These are phyloP conservation scores for Nakaseomyces sp. DNA, from an alignment of 1,139 yeast genomes.

Conservation along the genomic window DNA sequence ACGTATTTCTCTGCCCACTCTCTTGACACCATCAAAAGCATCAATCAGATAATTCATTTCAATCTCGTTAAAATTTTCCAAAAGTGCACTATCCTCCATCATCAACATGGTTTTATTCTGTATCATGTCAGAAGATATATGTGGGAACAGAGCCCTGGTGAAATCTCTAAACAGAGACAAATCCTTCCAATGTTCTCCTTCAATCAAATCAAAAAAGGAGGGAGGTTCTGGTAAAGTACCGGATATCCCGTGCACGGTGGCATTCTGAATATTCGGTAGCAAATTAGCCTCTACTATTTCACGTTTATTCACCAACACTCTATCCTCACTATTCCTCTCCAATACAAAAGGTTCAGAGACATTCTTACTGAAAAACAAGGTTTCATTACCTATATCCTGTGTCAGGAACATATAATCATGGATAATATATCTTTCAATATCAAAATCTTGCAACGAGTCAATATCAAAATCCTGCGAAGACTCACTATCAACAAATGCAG, in stretches of 20 bases:
- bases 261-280: slow-evolving; percentile 57
- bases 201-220: slow-evolving; percentile 4
- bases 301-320: slow-evolving; percentile 37
- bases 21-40: slow-evolving; percentile 19
- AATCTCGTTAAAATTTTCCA: slow-evolving; percentile 33
- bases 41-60: slow-evolving; percentile 40
- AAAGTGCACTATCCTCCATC: slow-evolving; percentile 39
- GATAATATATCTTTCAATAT: slow-evolving; percentile 24
- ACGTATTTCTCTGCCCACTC: slow-evolving; percentile 12
- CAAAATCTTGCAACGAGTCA: slow-evolving; percentile 17
- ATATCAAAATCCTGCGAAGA: no score
- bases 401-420: slow-evolving; percentile 18
- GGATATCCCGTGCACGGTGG: slow-evolving; percentile 69
- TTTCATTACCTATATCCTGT: slow-evolving; percentile 12
- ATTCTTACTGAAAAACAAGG: slow-evolving; percentile 14
- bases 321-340: slow-evolving; percentile 2
- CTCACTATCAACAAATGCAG: slow-evolving; percentile 50
- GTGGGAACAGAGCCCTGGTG: background rate
- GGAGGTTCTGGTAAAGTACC: slow-evolving; percentile 26
- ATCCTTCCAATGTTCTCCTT: background rate
- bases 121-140: slow-evolving; percentile 6
- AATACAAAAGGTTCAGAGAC: slow-evolving; percentile 20
- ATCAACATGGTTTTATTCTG: slow-evolving; percentile 33
- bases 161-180: slow-evolving; percentile 2
- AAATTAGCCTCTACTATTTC: slow-evolving; percentile 57